Evolutionary conservation across 1,139 yeast species (phyloP).

Genomic region (Zygosaccharomyces pseudobailii): DNA sequence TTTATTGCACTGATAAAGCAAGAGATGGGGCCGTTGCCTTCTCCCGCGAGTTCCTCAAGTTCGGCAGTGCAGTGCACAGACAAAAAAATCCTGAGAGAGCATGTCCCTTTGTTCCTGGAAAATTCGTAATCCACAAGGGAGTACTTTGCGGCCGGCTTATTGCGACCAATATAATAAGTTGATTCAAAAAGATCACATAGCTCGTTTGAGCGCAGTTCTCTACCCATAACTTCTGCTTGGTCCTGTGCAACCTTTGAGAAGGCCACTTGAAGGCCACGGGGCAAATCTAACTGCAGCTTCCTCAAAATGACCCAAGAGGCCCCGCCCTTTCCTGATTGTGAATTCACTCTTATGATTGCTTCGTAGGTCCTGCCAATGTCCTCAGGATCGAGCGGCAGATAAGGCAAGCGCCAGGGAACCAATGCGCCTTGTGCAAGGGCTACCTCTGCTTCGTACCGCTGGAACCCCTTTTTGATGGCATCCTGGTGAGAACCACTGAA

Average conservation of each 20-base stretch:
- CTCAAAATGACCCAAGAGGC: conserved; percentile 95
- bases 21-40: conserved; percentile 94
- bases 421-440: conserved; percentile 44
- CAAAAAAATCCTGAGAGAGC: conserved; percentile 48
- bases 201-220: conserved; percentile 76
- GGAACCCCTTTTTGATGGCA: conserved; percentile 94
- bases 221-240: conserved; percentile 76
- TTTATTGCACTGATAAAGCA: conserved; percentile 78
- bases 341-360: conserved; percentile 95
- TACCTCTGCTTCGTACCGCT: conserved; percentile 49
- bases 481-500: conserved; percentile 97
- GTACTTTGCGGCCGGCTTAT: conserved; percentile 32
- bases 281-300: conserved; percentile 83
- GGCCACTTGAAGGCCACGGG: conserved; percentile 85
- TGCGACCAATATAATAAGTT: conserved; percentile 59
- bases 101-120: conserved; percentile 37
- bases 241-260: conserved; percentile 81
- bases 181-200: conserved; percentile 68
- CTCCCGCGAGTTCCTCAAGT: conserved; percentile 50
- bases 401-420: conserved; percentile 75
- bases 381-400: conserved; percentile 92
- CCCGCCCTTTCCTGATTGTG: conserved; percentile 98
- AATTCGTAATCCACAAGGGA: conserved; percentile 50
- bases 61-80: conserved; percentile 46
- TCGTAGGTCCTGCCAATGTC: conserved; percentile 96